Percentiles rank a stretch among this genome's conserved stretches.
Conservation (phyloP, 169 alveolate species). For the Plasmodium vivax region DNA sequence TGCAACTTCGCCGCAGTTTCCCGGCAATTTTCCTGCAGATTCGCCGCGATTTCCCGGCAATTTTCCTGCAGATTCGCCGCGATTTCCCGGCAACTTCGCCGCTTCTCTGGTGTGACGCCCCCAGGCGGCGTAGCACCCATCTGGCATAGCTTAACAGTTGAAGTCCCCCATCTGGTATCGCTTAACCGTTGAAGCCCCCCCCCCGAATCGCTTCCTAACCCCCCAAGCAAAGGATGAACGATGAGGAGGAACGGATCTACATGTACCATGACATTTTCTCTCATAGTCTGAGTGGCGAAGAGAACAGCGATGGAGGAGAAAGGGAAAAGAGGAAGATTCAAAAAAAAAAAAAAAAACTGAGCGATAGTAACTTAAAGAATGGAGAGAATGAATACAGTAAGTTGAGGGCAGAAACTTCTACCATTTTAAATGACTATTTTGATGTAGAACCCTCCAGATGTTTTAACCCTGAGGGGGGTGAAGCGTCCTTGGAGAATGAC, state of each 20-base stretch:
- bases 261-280: slow-evolving; percentile 39
- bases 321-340: neutral
- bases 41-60: too few species aligned
- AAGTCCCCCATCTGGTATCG: neutral
- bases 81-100: too few species aligned
- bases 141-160: too few species aligned
- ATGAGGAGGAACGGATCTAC: slow-evolving; percentile 47
- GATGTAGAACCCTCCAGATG: slow-evolving; percentile 1
- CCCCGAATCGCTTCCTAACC: neutral
- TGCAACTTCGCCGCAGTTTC: too few species aligned
- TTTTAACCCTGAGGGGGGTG: neutral
- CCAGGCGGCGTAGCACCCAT: too few species aligned
- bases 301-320: slow-evolving; percentile 9
- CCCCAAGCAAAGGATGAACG: slow-evolving; percentile 4
- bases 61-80: too few species aligned
- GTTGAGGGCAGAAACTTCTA: slow-evolving; percentile 55
- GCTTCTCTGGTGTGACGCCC: too few species aligned
- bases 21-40: too few species aligned
- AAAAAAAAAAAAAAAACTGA: neutral
- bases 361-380: neutral
- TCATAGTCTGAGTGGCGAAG: slow-evolving; percentile 21
- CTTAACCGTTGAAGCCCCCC: neutral
- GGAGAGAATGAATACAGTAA: slow-evolving; percentile 68
- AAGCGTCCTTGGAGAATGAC: neutral
- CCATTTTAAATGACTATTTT: slow-evolving; percentile 60